Conservation (phyloP, 2,329 filamentous ascomycete genomes). For the Colletotrichum sp. region DNA sequence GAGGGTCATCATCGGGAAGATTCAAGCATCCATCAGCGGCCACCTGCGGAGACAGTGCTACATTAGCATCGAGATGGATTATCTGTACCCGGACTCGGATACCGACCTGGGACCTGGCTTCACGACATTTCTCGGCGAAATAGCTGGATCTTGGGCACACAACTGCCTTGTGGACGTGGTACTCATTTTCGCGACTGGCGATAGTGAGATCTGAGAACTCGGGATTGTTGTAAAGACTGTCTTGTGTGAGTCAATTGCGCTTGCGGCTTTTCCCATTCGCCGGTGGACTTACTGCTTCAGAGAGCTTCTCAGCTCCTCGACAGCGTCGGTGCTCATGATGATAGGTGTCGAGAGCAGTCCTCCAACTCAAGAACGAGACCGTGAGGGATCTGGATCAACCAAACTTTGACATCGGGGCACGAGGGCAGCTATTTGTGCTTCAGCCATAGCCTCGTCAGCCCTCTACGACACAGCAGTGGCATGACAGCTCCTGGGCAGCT, state of each 20-base stretch:
- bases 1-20: conserved; percentile 2
- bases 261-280: no score
- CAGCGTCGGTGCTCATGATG: background rate
- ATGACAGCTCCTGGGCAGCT: background rate
- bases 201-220: conserved; percentile 9
- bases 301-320: background rate
- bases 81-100: background rate
- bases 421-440: background rate
- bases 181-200: background rate
- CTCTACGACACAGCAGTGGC: background rate
- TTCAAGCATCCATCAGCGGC: background rate
- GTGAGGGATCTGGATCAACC: background rate
- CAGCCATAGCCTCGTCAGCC: background rate
- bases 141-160: conserved; percentile 4
- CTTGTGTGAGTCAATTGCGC: background rate
- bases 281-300: background rate
- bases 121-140: conserved; percentile 3
- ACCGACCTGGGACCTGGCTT: background rate
- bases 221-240: background rate
- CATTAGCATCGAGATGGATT: background rate
- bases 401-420: background rate
- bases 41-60: background rate
- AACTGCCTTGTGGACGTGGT: conserved; percentile 2
- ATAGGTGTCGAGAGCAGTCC: background rate
- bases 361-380: background rate